Evolutionary conservation across 352 stramenopile species (phyloP), one percentile per base, ranked within the genome.

Genomic region (Phytopythium helicoides): DNA sequence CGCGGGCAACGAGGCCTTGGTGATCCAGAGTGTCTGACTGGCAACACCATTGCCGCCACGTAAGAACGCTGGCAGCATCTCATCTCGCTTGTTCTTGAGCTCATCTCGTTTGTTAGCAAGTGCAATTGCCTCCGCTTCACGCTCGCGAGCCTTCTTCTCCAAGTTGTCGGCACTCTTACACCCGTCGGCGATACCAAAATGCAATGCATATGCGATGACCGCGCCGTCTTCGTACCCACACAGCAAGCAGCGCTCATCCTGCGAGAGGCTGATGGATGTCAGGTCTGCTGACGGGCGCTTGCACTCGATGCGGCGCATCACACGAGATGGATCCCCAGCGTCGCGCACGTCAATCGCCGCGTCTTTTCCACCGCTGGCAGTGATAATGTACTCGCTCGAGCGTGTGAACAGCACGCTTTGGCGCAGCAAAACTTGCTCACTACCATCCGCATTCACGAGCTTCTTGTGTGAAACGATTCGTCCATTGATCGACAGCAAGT

Each of bases 401-500:
- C 81, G 76, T 11, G 83, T 94, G 55, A 90, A 94, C 15, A 89
- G 55, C 18, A 85, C 77, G 9, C 72, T 81, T 6, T 75, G 80
- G 35, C 89, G 75, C 11, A 94, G 64, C 34, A 94, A 47, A 47
- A 88, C 54, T 16, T 84, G 67, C 18, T 64, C 62, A 8, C 45
- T 53, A 46, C 76, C 76, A 35, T 61, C 64, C 41, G 44, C 64
- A 4, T 67, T 60, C 12, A 68, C 46, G 11, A 94, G 60, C 26
- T 70, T 75, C 44, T 86, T 71, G 23, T 89, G 76, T 0, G 75
- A 86, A 21, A 94, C 65, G 34, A 94, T 60, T 41, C 81, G 72
- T 9, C 83, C 83, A 34, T 94, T 94, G 49, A 94, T 86, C n/a
- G 83, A 92, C 21, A 92, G 73, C 16, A 92, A 51, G 34, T 86